Evolutionary conservation across 768 basidiomycete genomes (phyloP).

Genomic region (Russula griseocarnosa): DNA sequence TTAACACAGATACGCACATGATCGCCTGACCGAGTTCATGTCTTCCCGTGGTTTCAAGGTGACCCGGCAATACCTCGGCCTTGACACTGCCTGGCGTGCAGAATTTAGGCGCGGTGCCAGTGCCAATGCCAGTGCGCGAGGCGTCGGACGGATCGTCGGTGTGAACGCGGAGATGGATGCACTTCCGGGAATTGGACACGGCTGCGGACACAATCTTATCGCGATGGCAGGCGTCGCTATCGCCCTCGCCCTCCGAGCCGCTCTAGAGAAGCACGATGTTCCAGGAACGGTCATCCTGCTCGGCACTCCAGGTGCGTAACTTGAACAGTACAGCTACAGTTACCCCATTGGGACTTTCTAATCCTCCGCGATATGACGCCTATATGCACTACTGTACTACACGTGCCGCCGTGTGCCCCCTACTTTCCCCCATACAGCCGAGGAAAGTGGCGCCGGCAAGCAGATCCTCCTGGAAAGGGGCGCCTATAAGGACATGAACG

Average conservation of each 20-base stretch:
- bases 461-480: conserved; percentile 67
- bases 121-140: conserved; percentile 40
- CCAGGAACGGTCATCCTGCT: conserved; percentile 68
- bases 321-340: too few relatives aligned
- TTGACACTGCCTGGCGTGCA: conserved; percentile 76
- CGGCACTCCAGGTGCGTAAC: conserved; percentile 56
- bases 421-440: conserved; percentile 43
- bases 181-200: conserved; percentile 54
- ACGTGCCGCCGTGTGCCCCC: neutral
- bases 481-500: conserved; percentile 77
- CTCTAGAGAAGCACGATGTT: conserved; percentile 56
- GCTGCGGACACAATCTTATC: conserved; percentile 82
- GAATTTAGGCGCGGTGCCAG: conserved; percentile 52
- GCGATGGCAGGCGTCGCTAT: conserved; percentile 72
- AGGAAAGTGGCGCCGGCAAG: conserved; percentile 79
- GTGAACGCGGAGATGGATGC: conserved; percentile 78
- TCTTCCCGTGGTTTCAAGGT: conserved; percentile 62
- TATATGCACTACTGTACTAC: too few relatives aligned
- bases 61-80: conserved; percentile 62
- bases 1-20: conserved; percentile 60
- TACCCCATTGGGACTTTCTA: neutral
- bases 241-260: conserved; percentile 68
- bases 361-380: too few relatives aligned
- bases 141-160: conserved; percentile 57
- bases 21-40: conserved; percentile 66